A percentile compares a stretch with the other conserved stretches of the same genome.
phyloP scores from a whole-genome alignment of 768 basidiomycete species.

The Dacryopinax primogenitus region DNA sequence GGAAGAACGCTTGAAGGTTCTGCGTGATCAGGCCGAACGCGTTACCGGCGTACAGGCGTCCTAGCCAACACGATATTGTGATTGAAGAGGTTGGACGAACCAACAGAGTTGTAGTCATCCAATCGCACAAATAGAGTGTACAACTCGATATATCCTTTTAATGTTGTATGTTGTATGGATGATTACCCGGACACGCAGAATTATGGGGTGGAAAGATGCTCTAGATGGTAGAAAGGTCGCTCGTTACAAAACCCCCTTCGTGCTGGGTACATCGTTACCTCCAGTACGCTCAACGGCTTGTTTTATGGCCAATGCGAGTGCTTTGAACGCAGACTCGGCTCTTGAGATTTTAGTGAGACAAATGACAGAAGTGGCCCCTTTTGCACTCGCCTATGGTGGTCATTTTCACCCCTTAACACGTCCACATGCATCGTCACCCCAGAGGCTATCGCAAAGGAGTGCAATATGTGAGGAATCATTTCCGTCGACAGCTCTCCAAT shows the following conservation, averaged over 20 bases:
- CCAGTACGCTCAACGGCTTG: conserved; percentile 89
- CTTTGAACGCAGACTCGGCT: conserved; percentile 96
- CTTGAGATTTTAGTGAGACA: too few species aligned
- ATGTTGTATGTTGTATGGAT: too few species aligned
- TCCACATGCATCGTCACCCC: conserved; percentile 91
- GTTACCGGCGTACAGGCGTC: neutral
- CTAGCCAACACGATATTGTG: too few species aligned
- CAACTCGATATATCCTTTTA: too few species aligned
- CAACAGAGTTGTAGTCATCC: too few species aligned
- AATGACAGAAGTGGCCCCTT: too few species aligned
- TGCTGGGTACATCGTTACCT: conserved; percentile 82
- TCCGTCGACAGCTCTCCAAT: conserved; percentile 92
- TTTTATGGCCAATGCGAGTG: conserved; percentile 84
- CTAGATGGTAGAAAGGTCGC: neutral
- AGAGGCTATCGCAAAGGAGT: conserved; percentile 94
- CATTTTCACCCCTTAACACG: conserved; percentile 87
- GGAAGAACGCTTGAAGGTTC: conserved; percentile 9
- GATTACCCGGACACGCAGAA: too few species aligned
- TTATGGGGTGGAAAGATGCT: neutral
- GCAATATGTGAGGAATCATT: conserved; percentile 96
- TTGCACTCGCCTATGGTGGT: conserved; percentile 83
- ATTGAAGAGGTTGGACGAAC: too few species aligned
- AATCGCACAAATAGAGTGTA: too few species aligned
- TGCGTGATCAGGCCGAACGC: neutral
- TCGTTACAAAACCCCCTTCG: conserved; percentile 75